These are phyloP conservation scores for Mortierella sp. DNA, from an alignment of 371 early-diverging fungal species.

Conservation along the genomic window DNA sequence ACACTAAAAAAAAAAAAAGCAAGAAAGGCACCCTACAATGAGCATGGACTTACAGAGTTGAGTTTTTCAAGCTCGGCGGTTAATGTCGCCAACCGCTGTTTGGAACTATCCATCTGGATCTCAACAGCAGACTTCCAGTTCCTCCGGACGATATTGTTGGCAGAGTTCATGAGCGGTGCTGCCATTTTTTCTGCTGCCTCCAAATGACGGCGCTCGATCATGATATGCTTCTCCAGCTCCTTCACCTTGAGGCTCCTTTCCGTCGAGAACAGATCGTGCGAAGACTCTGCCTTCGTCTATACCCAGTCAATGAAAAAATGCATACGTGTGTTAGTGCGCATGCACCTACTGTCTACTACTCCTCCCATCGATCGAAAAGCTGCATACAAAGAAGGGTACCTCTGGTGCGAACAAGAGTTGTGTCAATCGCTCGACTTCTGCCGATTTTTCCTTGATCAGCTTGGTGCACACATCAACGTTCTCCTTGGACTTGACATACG, in stretches of 20 bases:
- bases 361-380: neutral
- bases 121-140: constrained; percentile 58
- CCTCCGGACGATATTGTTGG: constrained; percentile 34
- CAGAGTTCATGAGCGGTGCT: constrained; percentile 49
- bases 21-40: neutral
- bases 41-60: constrained; percentile 21
- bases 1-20: neutral
- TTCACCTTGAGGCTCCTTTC: constrained; percentile 40
- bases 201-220: constrained; percentile 51
- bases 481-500: constrained; percentile 52
- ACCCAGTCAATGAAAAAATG: neutral
- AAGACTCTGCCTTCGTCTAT: constrained; percentile 29
- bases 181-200: constrained; percentile 58
- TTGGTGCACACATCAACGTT: constrained; percentile 51
- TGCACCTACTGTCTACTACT: neutral
- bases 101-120: constrained; percentile 54
- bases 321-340: neutral
- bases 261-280: constrained; percentile 34
- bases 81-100: constrained; percentile 33
- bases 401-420: constrained; percentile 18
- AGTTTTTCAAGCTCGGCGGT: constrained; percentile 44
- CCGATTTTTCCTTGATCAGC: constrained; percentile 48
- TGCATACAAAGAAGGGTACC: constrained; percentile 12
- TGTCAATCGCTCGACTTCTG: constrained; percentile 36
- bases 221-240: constrained; percentile 48